These are phyloP conservation scores for Peterozyma xylosa DNA, from an alignment of 805 yeast genomes.

Conservation along the genomic window DNA sequence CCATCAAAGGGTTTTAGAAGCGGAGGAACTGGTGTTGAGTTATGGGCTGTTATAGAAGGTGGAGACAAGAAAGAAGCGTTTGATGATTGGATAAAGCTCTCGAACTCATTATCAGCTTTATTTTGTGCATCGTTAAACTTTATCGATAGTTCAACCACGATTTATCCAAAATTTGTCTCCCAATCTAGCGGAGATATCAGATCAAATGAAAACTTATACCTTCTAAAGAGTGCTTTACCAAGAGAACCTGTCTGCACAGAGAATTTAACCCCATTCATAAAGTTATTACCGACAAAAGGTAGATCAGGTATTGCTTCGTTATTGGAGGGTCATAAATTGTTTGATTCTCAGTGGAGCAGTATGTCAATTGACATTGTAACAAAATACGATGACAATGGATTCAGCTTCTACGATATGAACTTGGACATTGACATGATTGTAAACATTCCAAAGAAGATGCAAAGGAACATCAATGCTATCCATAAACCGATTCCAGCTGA, in stretches of 20 bases:
- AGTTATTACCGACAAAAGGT: conserved; percentile 86
- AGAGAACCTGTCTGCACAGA: conserved; percentile 96
- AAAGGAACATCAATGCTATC: conserved; percentile 58
- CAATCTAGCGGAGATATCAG: conserved; percentile 19
- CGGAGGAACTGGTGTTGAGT: conserved; percentile 94
- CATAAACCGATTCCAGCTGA: conserved; percentile 75
- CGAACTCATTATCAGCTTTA: conserved; percentile 76
- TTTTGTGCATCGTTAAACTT: conserved; percentile 94
- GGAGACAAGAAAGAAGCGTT: conserved; percentile 44
- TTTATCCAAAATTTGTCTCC: conserved; percentile 47
- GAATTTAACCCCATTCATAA: conserved; percentile 88
- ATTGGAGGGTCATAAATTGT: conserved; percentile 83
- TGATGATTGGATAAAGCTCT: conserved; percentile 60
- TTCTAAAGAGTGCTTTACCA: conserved; percentile 82
- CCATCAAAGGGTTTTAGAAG: conserved; percentile 64
- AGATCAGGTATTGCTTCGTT: conserved; percentile 80
- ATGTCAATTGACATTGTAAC: conserved; percentile 80
- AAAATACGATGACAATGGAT: conserved; percentile 29
- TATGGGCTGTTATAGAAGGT: conserved; percentile 83
- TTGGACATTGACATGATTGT: conserved; percentile 68
- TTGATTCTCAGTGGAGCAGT: conserved; percentile 90
- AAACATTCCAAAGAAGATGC: conserved; percentile 61
- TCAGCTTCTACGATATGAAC: conserved; percentile 35
- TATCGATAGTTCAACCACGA: conserved; percentile 72
- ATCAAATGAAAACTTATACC: conserved; percentile 33